Base-by-base conservation (phyloP, 2,329 filamentous ascomycete genomes). In the Chrysoporthe deuterocubensis region DNA sequence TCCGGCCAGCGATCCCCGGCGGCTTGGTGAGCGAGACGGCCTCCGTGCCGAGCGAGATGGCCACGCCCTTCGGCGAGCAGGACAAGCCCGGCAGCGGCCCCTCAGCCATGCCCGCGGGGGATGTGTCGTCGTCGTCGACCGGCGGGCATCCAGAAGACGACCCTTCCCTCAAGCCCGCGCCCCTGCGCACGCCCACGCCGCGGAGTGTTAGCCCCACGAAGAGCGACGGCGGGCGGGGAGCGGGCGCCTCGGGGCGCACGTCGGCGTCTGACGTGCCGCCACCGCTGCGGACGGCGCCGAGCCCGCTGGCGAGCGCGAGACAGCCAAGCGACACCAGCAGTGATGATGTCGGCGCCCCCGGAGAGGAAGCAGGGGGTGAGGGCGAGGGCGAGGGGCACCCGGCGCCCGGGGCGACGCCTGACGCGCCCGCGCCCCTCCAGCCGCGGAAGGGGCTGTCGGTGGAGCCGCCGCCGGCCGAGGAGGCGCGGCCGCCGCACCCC, bases 341-440 rank as follows among this genome's bases (percentile, higher is more conserved):
- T 16, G 57, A 40, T 44, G 16, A 43, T 9, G 13, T 3, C n/a
- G 13, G 13, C 1, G 16, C 50, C 0, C 50, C 50, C 26, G 2
- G 26, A 1, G 50, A 54, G 26, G 50, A 48, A 18, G 44, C 16
- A 2, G 2, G 16, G n/a, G 63, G 26, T 32, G 6, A 59, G 54
- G 56, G 62, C 56, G 50, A 54, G 56, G 37, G 54, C 40, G 66
- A 57, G 32, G 34, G 43, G 21, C 65, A 40, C 14, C 67, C 73
- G 5, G 70, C 66, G 3, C 65, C 71, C 9, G 68, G 69, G 18
- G 67, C 69, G 18, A 67, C 69, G 5, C 62, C 69, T 40, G 70
- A 75, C 8, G 78, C 79, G 0, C 82, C 81, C 3, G 83, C 83
- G 21, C 82, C 83, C 11, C 74, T 85, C 2, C 81, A 85, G 58